These are phyloP conservation scores for Kluyveromyces dobzhanskii DNA, from an alignment of 805 yeast genomes.

Conservation along the genomic window DNA sequence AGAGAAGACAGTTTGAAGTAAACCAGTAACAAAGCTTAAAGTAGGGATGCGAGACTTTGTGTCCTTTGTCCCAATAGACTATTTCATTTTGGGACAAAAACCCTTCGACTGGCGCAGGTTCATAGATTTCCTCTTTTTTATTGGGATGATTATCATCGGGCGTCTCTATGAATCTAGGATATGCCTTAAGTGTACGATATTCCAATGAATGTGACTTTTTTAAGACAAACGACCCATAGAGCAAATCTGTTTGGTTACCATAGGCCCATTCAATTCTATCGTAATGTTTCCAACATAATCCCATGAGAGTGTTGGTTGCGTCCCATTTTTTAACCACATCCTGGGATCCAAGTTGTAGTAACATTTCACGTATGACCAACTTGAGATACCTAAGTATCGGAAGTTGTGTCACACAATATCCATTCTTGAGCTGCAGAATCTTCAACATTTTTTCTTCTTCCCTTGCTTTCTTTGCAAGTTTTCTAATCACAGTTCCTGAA, in stretches of 20 bases:
- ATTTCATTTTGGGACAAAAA: slow-evolving; percentile 53
- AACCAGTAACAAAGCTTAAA: slow-evolving; percentile 54
- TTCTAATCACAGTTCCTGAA: slow-evolving; percentile 7
- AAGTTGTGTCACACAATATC: slow-evolving; percentile 16
- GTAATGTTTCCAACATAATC: slow-evolving; percentile 56
- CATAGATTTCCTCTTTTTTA: slow-evolving; percentile 28
- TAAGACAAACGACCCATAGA: slow-evolving; percentile 38
- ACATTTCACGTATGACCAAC: slow-evolving; percentile 26
- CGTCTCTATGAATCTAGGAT: slow-evolving; percentile 26
- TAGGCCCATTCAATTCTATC: slow-evolving; percentile 70
- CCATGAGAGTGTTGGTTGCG: slow-evolving; percentile 30
- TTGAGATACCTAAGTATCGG: slow-evolving; percentile 22
- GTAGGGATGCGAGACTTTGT: slow-evolving; percentile 32
- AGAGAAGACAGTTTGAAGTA: slow-evolving; percentile 52
- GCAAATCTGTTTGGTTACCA: slow-evolving; percentile 35
- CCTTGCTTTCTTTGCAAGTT: slow-evolving; percentile 7
- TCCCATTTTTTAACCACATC: slow-evolving; percentile 21
- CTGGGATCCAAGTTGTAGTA: slow-evolving; percentile 22
- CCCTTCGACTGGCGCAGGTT: slow-evolving; percentile 79
- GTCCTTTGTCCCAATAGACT: slow-evolving; percentile 35
- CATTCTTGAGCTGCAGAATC: slow-evolving; percentile 13
- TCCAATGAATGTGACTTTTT: slow-evolving; percentile 48
- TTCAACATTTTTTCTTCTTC: slow-evolving; percentile 10
- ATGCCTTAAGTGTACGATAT: slow-evolving; percentile 40
- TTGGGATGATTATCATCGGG: slow-evolving; percentile 11